Base-by-base conservation (phyloP, 2,329 filamentous ascomycete species). In the Aspergillus clavatus region DNA sequence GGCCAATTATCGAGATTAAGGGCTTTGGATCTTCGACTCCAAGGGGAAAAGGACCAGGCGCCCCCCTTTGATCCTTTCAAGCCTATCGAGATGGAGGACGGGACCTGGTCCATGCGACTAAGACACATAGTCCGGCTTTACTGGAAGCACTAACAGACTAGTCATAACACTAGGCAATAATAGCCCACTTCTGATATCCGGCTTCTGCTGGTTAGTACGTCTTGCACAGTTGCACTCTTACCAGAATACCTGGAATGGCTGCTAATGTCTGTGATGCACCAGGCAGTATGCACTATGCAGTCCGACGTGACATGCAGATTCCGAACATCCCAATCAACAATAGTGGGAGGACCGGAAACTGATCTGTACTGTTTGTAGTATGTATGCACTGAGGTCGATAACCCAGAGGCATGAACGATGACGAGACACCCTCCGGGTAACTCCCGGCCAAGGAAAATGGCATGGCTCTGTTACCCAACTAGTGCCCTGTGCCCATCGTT, bases 251-350 rank as follows among this genome's bases (percentile, higher is more conserved):
- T 42, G 6, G 7, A 8, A 23, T 14, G n/a, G n/a, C n/a, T 26
- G 16, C 7, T 33, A 19, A 16, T 16, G 27, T 11, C n/a, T 35
- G 23, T 33, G 28, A 35, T 14, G 40, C 28, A 7, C 24, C 37
- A 33, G 42, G 46, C 43, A 46, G 44, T 40, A 53, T 52, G 46
- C 43, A 46, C 42, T 40, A 53, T 52, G 46, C 46, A 18, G 50
- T 51, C 42, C 40, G 47, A 54, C 45, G 47, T 53, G 46, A 47
- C 42, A 49, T 46, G 48, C 42, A 46, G 51, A 51, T 42, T 43
- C 33, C 4, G 23, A 8, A 24, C 23, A 24, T 24, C 8, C 8
- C 23, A 24, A 24, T n/a, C 23, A 8, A 24, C 23, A 24, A 24
- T 8, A 24, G 23, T 24, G 8, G 23, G 8, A 24, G 23, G 8